Conservation (phyloP, 371 early-diverging fungal species). For the Umbelopsis sp. region DNA sequence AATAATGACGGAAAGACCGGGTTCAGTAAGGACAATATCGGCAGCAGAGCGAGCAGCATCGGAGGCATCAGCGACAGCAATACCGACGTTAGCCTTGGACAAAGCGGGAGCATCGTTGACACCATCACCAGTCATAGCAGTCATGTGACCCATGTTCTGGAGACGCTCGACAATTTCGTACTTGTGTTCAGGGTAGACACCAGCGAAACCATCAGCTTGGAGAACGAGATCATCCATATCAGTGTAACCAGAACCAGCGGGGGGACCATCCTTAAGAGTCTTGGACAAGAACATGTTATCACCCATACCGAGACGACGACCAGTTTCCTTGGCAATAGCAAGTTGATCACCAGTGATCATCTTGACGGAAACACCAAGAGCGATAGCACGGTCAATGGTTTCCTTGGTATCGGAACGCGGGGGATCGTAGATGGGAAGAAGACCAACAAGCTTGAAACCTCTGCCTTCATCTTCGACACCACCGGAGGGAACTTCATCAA, state of each 20-base stretch:
- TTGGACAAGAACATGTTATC: slow-evolving; percentile 68
- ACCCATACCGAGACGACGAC: slow-evolving; percentile 69
- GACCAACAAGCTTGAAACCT: slow-evolving; percentile 64
- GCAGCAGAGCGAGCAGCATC: slow-evolving; percentile 74
- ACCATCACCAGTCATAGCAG: slow-evolving; percentile 93
- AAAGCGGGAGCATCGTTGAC: slow-evolving; percentile 94
- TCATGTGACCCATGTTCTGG: slow-evolving; percentile 75
- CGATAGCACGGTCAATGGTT: slow-evolving; percentile 79
- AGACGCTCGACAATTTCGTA: slow-evolving; percentile 86
- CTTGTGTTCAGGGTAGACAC: slow-evolving; percentile 91
- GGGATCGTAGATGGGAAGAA: slow-evolving; percentile 85
- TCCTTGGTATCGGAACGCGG: slow-evolving; percentile 77
- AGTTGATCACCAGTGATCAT: slow-evolving; percentile 94
- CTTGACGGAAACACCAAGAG: slow-evolving; percentile 85
- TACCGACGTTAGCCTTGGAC: slow-evolving; percentile 76
- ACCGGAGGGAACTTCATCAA: slow-evolving; percentile 57
- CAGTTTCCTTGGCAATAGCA: slow-evolving; percentile 84
- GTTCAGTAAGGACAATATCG: slow-evolving; percentile 71
- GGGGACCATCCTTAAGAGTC: slow-evolving; percentile 71
- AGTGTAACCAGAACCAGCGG: slow-evolving; percentile 65
- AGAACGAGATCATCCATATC: slow-evolving; percentile 76
- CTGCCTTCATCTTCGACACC: slow-evolving; percentile 57
- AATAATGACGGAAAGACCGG: slow-evolving; percentile 70
- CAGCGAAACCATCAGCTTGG: slow-evolving; percentile 80
- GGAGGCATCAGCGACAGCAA: slow-evolving; percentile 77